Evolutionary conservation across 345 rosid genomes (phyloP), one percentile per base, ranked within the genome.

Genomic region (Aethionema arabicum): DNA sequence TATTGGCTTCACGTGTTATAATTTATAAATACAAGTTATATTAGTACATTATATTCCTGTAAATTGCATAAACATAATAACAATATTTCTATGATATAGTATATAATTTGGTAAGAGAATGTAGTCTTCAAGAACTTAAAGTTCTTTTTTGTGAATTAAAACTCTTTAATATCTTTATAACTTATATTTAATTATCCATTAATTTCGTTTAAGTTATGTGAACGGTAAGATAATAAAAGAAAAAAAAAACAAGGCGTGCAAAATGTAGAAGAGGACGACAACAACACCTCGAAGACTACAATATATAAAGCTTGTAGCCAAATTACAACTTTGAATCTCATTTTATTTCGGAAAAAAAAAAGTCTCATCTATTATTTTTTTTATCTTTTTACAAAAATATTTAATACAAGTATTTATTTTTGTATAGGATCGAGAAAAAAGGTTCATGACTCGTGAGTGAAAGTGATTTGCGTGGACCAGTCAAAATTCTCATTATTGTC

Each of bases 281-380:
- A 59, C 67, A 53, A 66, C 38, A 60, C 76, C 79, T 76, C 75
- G 81, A 72, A 78, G 78, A 64, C 75, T 74, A 68, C 75, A 72
- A 64, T 44, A 56, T 40, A 56, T 40, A 57, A 49, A 33, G 74
- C 36, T 55, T 70, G 50, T 64, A 57, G 74, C 69, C 65, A 57
- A 70, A 70, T 50, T 70, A 70, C 69, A 70, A 70, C 59, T 70
- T 70, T 56, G 59, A 70, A 70, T 49, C 54, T 70, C 30, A 70
- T 21, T 21, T 21, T 21, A 21, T 21, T n/a, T n/a, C n/a, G n/a
- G n/a, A n/a, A n/a, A n/a, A n/a, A n/a, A n/a, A n/a, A n/a, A n/a
- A n/a, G n/a, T n/a, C n/a, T n/a, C n/a, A n/a, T n/a, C n/a, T 64
- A 50, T 70, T 70, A 69, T 63, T 51, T 41, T 33, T 40, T 48